Base-by-base conservation (phyloP, 2,329 filamentous ascomycete species). In the Aspergillus calidoustus region DNA sequence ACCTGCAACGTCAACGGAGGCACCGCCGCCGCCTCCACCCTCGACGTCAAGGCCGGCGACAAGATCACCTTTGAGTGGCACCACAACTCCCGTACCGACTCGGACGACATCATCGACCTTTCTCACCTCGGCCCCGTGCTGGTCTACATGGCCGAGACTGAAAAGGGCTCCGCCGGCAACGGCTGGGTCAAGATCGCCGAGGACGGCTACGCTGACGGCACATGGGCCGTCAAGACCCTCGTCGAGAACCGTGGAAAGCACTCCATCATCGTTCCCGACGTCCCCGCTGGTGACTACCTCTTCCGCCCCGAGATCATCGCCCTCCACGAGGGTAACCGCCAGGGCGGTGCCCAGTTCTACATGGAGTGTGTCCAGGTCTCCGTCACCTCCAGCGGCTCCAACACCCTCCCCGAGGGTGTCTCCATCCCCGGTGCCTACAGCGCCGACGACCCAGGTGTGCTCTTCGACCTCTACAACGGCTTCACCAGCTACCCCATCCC, bases 1-100 rank as follows among this genome's bases (percentile, higher is more conserved):
- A 68, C 65, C 49, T 69, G 67, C 62, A 69, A 69, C 52, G 64
- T 69, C 50, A 65, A 64, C 61, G 66, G 66, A 41, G 57, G 56
- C 53, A 51, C 54, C 8, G 54, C 65, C 7, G 59, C 64, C 19
- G 62, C 67, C 1, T 63, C 66, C 54, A 68, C 66, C 50, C 59
- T 69, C 9, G 53, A 61, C 17, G 66, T 68, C 60, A 62, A 63
- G 59, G 55, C 62, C 23, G 67, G 67, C 15, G 67, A 69, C 64
- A 66, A 66, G 61, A 34, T 69, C 57, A 69, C 67, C 57, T 69
- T 69, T 47, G 67, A 69, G 58, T 69, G 67, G 67, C 67, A 69
- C 66, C 67, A 69, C 64, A 48, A 64, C 58, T 50, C 38, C 57
- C 67, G 67, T 11, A 41, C 52, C 30, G 46, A 31, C 47, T 61